Conservation (phyloP, 1,284 basidiomycete genomes). For the Moniliella sp. region DNA sequence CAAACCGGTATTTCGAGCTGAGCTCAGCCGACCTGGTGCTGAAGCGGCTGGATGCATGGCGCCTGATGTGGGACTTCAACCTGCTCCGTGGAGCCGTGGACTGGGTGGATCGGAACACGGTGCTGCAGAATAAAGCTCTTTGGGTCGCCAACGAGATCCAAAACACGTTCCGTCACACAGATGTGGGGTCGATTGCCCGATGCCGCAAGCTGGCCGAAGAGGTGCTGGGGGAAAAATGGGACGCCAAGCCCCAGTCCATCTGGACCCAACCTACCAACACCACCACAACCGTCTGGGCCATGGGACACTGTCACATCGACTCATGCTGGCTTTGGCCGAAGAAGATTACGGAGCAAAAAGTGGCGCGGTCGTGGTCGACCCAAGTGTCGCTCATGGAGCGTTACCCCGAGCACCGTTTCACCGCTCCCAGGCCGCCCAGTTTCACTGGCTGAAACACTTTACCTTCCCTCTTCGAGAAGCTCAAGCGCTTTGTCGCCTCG, state of each 20-base stretch:
- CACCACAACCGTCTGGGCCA: slow-evolving; percentile 12
- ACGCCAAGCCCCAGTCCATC: slow-evolving; percentile 45
- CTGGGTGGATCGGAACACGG: slow-evolving; percentile 55
- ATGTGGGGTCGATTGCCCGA: slow-evolving; percentile 38
- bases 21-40: slow-evolving; percentile 77
- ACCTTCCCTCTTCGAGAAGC: slow-evolving; percentile 63
- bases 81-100: slow-evolving; percentile 55
- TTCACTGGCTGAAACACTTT: slow-evolving; percentile 65
- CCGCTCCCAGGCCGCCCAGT: slow-evolving; percentile 77
- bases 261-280: slow-evolving; percentile 36
- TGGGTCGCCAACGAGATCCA: slow-evolving; percentile 73
- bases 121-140: slow-evolving; percentile 61
- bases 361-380: slow-evolving; percentile 69
- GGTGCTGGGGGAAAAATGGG: slow-evolving; percentile 68
- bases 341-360: slow-evolving; percentile 80
- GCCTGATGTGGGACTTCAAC: slow-evolving; percentile 55
- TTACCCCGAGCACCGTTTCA: slow-evolving; percentile 82
- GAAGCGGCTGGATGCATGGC: slow-evolving; percentile 54
- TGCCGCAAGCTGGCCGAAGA: slow-evolving; percentile 54
- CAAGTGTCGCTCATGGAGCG: slow-evolving; percentile 83
- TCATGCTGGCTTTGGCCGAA: slow-evolving; percentile 63
- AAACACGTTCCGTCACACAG: slow-evolving; percentile 41
- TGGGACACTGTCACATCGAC: slow-evolving; percentile 27
- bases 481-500: slow-evolving; percentile 53
- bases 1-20: slow-evolving; percentile 39